Evolutionary conservation across 2,329 filamentous ascomycete genomes (phyloP).

Genomic region (Thyridium curvatum): DNA sequence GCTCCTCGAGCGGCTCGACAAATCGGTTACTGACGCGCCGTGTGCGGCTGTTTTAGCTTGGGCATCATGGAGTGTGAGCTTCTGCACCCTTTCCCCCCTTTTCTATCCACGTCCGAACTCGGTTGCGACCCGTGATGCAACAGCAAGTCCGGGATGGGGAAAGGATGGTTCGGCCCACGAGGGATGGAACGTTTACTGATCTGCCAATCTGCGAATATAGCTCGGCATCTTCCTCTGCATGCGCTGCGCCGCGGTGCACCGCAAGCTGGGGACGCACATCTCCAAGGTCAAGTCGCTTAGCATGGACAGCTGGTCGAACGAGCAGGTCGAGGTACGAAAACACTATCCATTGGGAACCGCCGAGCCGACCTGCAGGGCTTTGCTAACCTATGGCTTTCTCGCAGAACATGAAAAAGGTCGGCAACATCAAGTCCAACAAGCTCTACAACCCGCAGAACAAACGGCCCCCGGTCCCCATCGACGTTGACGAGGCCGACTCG

Average conservation of each 20-base stretch:
- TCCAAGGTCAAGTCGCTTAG: conserved; percentile 98
- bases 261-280: conserved; percentile 94
- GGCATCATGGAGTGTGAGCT: conserved; percentile 91
- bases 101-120: conserved; percentile 8
- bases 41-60: conserved; percentile 53
- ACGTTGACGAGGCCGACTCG: conserved; percentile 86
- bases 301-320: conserved; percentile 95
- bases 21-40: conserved; percentile 20
- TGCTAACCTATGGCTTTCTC: conserved; percentile 11
- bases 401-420: conserved; percentile 90
- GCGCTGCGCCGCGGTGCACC: conserved; percentile 91
- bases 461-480: conserved; percentile 77
- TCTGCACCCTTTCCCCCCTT: conserved; percentile 5
- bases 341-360: too few species aligned
- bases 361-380: not conserved
- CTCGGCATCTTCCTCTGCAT: conserved; percentile 95
- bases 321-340: conserved; percentile 85
- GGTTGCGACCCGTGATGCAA: too few species aligned
- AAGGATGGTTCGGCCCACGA: too few species aligned
- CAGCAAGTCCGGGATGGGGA: too few species aligned
- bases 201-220: conserved; percentile 34
- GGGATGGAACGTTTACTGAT: conserved; percentile 4
- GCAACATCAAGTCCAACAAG: conserved; percentile 81
- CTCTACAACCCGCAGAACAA: conserved; percentile 82
- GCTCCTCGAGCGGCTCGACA: not conserved